Evolutionary conservation across 1,284 basidiomycete species (phyloP).

Genomic region (Meira nashicola): DNA sequence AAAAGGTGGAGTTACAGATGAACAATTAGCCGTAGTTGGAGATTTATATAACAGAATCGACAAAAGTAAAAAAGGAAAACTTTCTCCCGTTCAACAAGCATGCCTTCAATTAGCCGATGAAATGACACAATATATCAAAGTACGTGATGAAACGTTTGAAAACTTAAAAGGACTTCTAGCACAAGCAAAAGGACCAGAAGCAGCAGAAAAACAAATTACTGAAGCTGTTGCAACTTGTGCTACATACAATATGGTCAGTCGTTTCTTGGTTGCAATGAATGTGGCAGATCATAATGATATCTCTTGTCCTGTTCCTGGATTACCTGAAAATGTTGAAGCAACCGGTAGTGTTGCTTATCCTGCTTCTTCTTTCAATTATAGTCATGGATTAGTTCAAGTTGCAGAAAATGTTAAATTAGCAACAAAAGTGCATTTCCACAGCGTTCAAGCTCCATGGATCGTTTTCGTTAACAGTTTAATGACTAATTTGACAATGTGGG

Average conservation of each 20-base stretch:
- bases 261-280: conserved; percentile 55
- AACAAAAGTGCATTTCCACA: conserved; percentile 39
- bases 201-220: conserved; percentile 47
- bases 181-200: conserved; percentile 31
- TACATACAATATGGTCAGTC: conserved; percentile 56
- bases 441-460: conserved; percentile 47
- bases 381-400: conserved; percentile 28
- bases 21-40: conserved; percentile 53
- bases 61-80: conserved; percentile 9
- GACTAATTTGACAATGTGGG: conserved; percentile 56
- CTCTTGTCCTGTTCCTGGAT: conserved; percentile 14
- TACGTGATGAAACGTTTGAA: conserved; percentile 37
- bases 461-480: conserved; percentile 56
- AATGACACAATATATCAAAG: conserved; percentile 50
- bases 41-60: conserved; percentile 32
- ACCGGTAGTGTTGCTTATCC: conserved; percentile 15
- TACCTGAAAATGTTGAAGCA: conserved; percentile 16
- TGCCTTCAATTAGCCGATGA: conserved; percentile 54
- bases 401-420: conserved; percentile 30
- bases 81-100: conserved; percentile 36
- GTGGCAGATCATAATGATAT: conserved; percentile 52
- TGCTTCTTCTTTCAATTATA: conserved; percentile 8
- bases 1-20: conserved; percentile 53
- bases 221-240: conserved; percentile 54
- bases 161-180: conserved; percentile 43